Conservation (phyloP, 495 filamentous ascomycete species). For the Aspergillus campestris region DNA sequence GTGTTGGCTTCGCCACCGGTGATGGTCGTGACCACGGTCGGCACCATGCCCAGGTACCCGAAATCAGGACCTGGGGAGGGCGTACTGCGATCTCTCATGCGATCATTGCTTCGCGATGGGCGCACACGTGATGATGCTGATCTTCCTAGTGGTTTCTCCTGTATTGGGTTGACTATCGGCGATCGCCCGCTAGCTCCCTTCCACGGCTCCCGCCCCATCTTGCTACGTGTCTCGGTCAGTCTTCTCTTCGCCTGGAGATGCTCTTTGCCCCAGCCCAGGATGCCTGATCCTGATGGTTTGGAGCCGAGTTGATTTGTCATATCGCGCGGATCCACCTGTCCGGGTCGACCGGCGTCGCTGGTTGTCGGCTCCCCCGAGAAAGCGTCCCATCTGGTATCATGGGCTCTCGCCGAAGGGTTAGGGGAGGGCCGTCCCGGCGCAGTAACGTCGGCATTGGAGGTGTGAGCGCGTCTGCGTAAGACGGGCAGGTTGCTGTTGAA, state of each 20-base stretch:
- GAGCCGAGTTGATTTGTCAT: conserved; percentile 12
- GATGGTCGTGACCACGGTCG: conserved; percentile 33
- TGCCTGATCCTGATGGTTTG: conserved; percentile 10
- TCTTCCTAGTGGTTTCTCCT: conserved; percentile 16
- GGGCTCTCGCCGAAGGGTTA: conserved; percentile 9
- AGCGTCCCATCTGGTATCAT: conserved; percentile 37
- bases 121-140: conserved; percentile 17
- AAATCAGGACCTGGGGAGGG: conserved; percentile 1
- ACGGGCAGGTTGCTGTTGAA: conserved; percentile 18
- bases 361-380: conserved; percentile 42
- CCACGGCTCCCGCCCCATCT: conserved; percentile 37
- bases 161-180: conserved; percentile 29
- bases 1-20: conserved; percentile 20
- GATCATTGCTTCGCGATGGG: conserved; percentile 9
- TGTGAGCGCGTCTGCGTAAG: conserved; percentile 10
- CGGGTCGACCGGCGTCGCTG: conserved; percentile 20
- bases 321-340: conserved; percentile 13
- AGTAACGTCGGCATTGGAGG: conserved; percentile 1
- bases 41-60: conserved; percentile 11
- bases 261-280: conserved; percentile 26
- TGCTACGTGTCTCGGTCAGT: conserved; percentile 19
- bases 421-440: conserved; percentile 1
- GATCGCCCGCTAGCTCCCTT: conserved; percentile 42
- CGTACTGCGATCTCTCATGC: conserved; percentile 6
- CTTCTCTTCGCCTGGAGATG: conserved; percentile 25